Evolutionary conservation across 495 filamentous ascomycete species (phyloP).

Genomic region (Penicillium simplicissimum): DNA sequence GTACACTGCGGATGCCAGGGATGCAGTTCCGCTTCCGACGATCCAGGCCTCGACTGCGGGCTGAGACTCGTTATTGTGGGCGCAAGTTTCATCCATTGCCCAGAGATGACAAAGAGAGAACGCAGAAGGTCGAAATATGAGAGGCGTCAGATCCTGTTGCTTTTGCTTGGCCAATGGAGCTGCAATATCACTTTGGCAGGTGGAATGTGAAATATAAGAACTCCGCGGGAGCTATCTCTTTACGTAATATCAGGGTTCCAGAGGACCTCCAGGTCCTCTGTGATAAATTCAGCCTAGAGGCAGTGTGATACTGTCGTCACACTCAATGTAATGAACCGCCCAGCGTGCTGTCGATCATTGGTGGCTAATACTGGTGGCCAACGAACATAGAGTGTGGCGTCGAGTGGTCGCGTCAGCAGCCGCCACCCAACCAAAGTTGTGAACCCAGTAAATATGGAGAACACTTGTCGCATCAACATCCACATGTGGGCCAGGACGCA

Average conservation of each 20-base stretch:
- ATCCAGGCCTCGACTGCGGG: constrained; percentile 13
- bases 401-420: constrained; percentile 1
- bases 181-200: neutral
- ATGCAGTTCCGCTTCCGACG: constrained; percentile 14
- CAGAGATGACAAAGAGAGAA: neutral
- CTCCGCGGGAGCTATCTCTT: no score
- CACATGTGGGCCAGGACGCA: no score
- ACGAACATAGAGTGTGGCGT: neutral
- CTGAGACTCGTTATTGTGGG: neutral
- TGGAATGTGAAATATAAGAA: neutral
- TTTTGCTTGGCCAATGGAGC: neutral
- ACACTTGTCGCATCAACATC: no score
- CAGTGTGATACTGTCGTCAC: neutral
- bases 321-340: neutral
- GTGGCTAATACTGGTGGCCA: neutral
- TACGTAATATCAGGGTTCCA: neutral
- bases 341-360: neutral
- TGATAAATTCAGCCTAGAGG: neutral
- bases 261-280: neutral
- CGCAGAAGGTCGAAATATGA: neutral
- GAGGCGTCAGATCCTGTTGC: neutral
- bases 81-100: neutral
- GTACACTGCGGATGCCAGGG: constrained; percentile 13
- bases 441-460: neutral
- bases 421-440: neutral